Evolutionary conservation across 495 filamentous ascomycete genomes (phyloP), one percentile per base, ranked within the genome.

Genomic region (Trichodelitschia bisporula): DNA sequence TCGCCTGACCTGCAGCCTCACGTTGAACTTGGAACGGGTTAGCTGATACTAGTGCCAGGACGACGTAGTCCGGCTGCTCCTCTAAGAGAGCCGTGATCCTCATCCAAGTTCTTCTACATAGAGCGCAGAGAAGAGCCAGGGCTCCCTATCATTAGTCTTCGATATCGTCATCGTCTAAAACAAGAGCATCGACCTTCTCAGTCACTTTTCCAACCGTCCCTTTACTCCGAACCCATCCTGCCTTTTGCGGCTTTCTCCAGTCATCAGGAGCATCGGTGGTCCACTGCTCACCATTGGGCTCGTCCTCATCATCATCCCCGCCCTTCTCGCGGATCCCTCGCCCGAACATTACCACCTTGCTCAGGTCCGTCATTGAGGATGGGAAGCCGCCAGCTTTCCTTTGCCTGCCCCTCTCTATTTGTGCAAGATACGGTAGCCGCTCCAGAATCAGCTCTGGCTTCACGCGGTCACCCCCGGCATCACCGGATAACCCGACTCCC

Each of bases 131-230:
- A n/a, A n/a, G n/a, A 25, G 8, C 21, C 21, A 25, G 12, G 21
- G 12, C 12, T 25, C 8, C 18, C 13, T 4, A 4, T 51, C 41
- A 64, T 45, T 73, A 66, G 53, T 93, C 84, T 50, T 82, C 79
- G 50, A 97, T 95, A 59, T 97, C 86, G 58, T 97, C 86, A 46
- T 95, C 84, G 42, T 72, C 80, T 26, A 95, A 54, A 31, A 82
- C 64, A 34, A 90, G 46, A 30, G 67, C 71, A 48, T 70, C 63
- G 26, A 64, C 57, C 30, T 28, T 33, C 18, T 30, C 24, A 23
- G 34, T 28, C 18, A 26, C 34, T 31, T 39, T 12, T 19, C 36
- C 23, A 26, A 38, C 31, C 17, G 20, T 11, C 34, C 18, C 21
- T 32, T 31, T 8, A 24, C 30, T 30, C 40, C 10, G 11, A n/a